Percentiles rank a stretch among this genome's conserved stretches.
Evolutionary conservation across 306 rosid genomes (phyloP).

Genomic region (Prunus mira): DNA sequence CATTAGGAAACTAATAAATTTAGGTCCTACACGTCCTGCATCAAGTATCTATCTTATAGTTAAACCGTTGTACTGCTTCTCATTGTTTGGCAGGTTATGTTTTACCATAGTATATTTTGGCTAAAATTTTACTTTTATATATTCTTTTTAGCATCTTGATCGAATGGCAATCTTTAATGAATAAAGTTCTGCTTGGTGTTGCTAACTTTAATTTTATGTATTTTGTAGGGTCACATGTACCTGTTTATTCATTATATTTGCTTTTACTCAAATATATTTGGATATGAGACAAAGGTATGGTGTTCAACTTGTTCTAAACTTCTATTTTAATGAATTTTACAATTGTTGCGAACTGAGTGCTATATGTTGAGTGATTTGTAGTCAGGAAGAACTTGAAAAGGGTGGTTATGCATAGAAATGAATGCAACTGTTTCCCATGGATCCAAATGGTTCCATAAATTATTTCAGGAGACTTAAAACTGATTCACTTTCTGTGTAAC

Average conservation of each 20-base stretch:
- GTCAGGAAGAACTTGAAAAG: background rate
- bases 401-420: background rate
- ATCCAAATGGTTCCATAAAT: background rate
- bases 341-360: background rate
- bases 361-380: background rate
- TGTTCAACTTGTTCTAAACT: conserved; percentile 16
- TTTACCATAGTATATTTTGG: background rate
- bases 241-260: conserved; percentile 72
- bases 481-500: background rate
- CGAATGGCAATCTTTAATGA: conserved; percentile 8
- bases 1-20: too few relatives aligned
- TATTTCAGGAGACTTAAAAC: background rate
- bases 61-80: conserved; percentile 10
- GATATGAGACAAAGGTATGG: conserved; percentile 90
- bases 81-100: conserved; percentile 9
- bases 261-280: conserved; percentile 95
- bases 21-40: too few relatives aligned
- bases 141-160: background rate
- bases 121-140: background rate
- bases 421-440: background rate
- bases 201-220: conserved; percentile 30
- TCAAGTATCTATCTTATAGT: background rate
- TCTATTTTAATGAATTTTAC: background rate
- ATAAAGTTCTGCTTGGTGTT: conserved; percentile 20
- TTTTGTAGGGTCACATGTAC: conserved; percentile 93